Evolutionary conservation across 1,284 basidiomycete genomes (phyloP).

Genomic region (Neotropicomus parvogracilis): DNA sequence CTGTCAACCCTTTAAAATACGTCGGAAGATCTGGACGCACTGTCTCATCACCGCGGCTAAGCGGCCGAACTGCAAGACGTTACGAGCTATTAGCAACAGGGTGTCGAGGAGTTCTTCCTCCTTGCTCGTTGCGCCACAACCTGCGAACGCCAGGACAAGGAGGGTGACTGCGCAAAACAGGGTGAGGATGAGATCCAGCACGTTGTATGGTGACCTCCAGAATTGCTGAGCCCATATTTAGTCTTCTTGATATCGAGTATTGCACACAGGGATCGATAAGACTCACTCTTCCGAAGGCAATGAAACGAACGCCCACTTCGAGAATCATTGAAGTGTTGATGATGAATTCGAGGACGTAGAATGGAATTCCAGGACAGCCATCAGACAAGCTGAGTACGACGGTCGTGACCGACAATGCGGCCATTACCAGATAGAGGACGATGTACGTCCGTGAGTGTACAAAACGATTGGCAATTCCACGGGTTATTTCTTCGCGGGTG

Average conservation of each 20-base stretch:
- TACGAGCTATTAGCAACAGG: constrained; percentile 82
- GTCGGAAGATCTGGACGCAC: constrained; percentile 45
- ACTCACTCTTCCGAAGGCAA: constrained; percentile 86
- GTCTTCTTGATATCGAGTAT: background rate
- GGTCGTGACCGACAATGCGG: constrained; percentile 83
- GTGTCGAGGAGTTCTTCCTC: constrained; percentile 92
- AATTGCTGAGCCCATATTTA: constrained; percentile 68
- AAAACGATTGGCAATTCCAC: constrained; percentile 80
- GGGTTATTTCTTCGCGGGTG: constrained; percentile 72
- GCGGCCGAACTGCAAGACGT: constrained; percentile 87
- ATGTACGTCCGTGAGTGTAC: constrained; percentile 81
- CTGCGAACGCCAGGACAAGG: constrained; percentile 78
- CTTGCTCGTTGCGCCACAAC: constrained; percentile 71
- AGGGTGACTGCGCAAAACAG: constrained; percentile 84
- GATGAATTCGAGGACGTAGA: constrained; percentile 89
- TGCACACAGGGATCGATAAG: background rate
- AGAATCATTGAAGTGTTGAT: constrained; percentile 90
- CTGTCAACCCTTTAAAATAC: constrained; percentile 12
- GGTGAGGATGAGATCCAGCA: constrained; percentile 83
- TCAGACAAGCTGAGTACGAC: constrained; percentile 83
- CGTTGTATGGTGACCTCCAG: constrained; percentile 89
- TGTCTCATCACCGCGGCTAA: constrained; percentile 88
- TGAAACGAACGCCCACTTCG: constrained; percentile 84
- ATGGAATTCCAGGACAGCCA: constrained; percentile 74
- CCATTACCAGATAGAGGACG: constrained; percentile 87